Base-by-base conservation (phyloP, 768 basidiomycete genomes). In the Trichaptum fuscoviolaceum region DNA sequence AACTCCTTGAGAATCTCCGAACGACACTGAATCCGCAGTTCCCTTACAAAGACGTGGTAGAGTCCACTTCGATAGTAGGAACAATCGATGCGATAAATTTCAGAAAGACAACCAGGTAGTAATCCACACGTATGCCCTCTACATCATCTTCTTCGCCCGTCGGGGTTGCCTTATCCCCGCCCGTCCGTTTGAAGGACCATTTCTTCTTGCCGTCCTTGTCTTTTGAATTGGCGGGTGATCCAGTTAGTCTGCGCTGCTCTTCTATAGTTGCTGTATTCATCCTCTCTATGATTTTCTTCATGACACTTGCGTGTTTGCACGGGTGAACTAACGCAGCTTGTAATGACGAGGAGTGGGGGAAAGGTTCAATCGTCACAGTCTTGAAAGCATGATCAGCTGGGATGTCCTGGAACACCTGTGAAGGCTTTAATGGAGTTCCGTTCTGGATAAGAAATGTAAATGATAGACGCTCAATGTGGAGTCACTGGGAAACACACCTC, bases 221-320 rank as follows among this genome's bases (percentile, higher is more conserved):
- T 66, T 75, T 76, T 24, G 75, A 67, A 24, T 73, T 69, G 20
- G 76, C 63, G 25, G 74, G 69, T 1, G 79, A 75, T 30, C 77
- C 73, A 15, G 65, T 25, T 71, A 86, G 87, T 69, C 85, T 85
- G 67, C 86, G 83, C 75, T 95, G 92, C 74, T 92, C 89, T 67
- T 89, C 92, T 65, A 91, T 84, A 27, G 95, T 90, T 68, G 88
- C 88, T 70, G 85, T 87, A 78, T 99, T 97, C 95, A 99, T 98
- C 66, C 96, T 86, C 77, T 99, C 96, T 74, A 99, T 98, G 68
- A 99, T 94, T 76, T 98, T 99, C 85, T 97, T 98, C 97, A 99
- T 99, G 66, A 99, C 97, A 76, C 90, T 93, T 0, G 95, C 92
- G 76, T 99, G 96, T 75, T 97, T 98, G 85, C 96, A 99, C 1